Evolutionary conservation across 2,329 filamentous ascomycete species (phyloP).

Genomic region (Fusarium piperis): DNA sequence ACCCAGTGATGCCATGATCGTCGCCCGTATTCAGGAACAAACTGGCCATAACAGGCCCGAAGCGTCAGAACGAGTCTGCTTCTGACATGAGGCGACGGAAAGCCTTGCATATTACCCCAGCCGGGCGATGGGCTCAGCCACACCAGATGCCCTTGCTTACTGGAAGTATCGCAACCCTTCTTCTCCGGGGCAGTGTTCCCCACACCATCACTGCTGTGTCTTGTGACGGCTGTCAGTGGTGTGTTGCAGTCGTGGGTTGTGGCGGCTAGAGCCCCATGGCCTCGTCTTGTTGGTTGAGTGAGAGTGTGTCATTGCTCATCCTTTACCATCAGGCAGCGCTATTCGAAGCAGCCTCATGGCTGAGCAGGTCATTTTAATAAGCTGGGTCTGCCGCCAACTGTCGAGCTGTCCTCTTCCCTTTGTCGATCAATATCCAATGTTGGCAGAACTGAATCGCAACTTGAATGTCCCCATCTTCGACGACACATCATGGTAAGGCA

Average conservation of each 20-base stretch:
- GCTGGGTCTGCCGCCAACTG: not conserved
- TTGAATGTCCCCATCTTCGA: constrained; percentile 15
- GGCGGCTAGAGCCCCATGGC: not conserved
- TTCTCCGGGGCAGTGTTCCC: constrained; percentile 5
- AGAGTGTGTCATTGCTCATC: constrained; percentile 12
- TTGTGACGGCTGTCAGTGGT: constrained; percentile 22
- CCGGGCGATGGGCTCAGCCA: constrained; percentile 35
- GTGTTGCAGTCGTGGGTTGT: not conserved
- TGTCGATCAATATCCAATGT: constrained; percentile 20
- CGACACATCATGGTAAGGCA: constrained; percentile 42
- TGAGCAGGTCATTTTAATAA: constrained; percentile 20
- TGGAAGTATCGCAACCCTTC: not conserved
- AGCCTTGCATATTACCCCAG: constrained; percentile 10
- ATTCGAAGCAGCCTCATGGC: constrained; percentile 17
- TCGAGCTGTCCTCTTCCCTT: not conserved
- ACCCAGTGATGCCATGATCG: not conserved
- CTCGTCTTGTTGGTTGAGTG: not conserved
- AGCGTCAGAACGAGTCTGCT: constrained; percentile 1
- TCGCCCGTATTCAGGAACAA: not conserved
- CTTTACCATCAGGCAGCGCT: constrained; percentile 12
- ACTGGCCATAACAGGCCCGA: not conserved
- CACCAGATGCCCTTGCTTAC: not conserved
- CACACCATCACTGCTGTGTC: constrained; percentile 21
- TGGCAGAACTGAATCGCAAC: not conserved
- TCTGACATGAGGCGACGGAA: constrained; percentile 7